These are phyloP conservation scores for Tremellales sp. DNA, from an alignment of 1,284 basidiomycete genomes.

Conservation along the genomic window DNA sequence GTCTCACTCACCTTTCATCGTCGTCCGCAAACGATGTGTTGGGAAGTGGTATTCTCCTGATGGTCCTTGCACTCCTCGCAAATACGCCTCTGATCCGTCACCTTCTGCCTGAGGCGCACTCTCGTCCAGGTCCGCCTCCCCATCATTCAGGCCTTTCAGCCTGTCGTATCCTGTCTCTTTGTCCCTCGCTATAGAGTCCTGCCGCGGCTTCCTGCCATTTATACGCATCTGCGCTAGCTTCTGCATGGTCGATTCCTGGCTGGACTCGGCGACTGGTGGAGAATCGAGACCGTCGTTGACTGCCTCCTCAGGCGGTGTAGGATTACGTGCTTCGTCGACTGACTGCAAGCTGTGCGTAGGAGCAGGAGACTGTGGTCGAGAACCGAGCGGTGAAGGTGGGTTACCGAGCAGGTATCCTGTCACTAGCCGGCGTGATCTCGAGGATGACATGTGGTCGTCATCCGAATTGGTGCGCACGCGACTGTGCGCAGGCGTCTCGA, in stretches of 20 bases:
- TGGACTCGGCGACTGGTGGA: slow-evolving; percentile 19
- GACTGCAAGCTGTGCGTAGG: background rate
- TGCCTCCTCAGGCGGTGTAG: slow-evolving; percentile 3
- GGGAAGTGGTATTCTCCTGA: slow-evolving; percentile 47
- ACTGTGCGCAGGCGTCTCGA: background rate
- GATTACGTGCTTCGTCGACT: background rate
- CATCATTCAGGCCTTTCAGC: slow-evolving; percentile 42
- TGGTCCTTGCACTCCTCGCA: slow-evolving; percentile 29
- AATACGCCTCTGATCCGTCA: slow-evolving; percentile 36
- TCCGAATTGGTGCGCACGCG: slow-evolving; percentile 6
- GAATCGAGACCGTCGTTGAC: slow-evolving; percentile 13
- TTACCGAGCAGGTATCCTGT: slow-evolving; percentile 46
- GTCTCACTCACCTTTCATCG: slow-evolving; percentile 47
- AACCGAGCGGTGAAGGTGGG: slow-evolving; percentile 24
- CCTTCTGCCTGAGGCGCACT: slow-evolving; percentile 37
- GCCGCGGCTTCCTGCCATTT: background rate
- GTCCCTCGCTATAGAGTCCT: slow-evolving; percentile 8
- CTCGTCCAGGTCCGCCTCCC: slow-evolving; percentile 47
- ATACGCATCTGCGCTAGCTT: background rate
- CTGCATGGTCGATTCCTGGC: background rate
- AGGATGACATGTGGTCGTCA: slow-evolving; percentile 32
- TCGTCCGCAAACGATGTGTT: slow-evolving; percentile 44
- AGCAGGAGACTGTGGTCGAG: background rate
- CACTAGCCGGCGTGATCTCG: slow-evolving; percentile 37
- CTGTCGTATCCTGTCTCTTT: slow-evolving; percentile 35